Base-by-base conservation (phyloP, 768 basidiomycete species). In the Boletus pseudo-olivaceus region DNA sequence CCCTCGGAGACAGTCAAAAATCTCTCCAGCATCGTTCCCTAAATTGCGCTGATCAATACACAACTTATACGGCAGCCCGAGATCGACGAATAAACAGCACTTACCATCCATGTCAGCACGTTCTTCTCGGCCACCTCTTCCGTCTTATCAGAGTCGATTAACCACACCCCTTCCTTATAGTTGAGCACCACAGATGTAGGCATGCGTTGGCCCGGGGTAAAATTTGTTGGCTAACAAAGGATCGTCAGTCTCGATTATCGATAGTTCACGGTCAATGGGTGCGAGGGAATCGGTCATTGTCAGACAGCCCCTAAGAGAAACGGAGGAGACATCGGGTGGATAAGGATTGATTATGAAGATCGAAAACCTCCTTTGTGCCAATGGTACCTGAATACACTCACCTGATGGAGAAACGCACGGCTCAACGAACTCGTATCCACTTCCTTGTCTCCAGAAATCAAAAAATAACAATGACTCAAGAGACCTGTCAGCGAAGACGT, bases 1-100 rank as follows among this genome's bases (percentile, higher is more conserved):
- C 75, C 73, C 6, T 80, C 73, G 0, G 84, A 64, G 48, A 80
- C 73, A 0, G 94, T 98, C 50, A 99, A 67, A 63, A 90, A 87
- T 63, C 90, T 94, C 69, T 99, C 96, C 23, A 98, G 72, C 53
- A 98, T 78, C 2, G 85, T 87, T 4, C 96, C 96, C 92, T 96
- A 60, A 12, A 39, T 37, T 4, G n/a, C 7, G 8, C 2, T 15
- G 19, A 17, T 49, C 17, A 34, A 15, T 20, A 40, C 32, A 14
- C n/a, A 10, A 12, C 7, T 17, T 8, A 5, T 8, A 27, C 7
- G 10, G 27, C 7, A 35, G n/a, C 4, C 35, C 30, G 10, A 17
- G 37, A 39, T 32, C n/a, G 33, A 27, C 17, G 6, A 33, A n/a
- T 23, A 14, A 27, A 23, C 3, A 69, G 1, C 5, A 9, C 80